These are phyloP conservation scores for Penicillium olsonii DNA, from an alignment of 2,329 filamentous ascomycete species.

Conservation along the genomic window DNA sequence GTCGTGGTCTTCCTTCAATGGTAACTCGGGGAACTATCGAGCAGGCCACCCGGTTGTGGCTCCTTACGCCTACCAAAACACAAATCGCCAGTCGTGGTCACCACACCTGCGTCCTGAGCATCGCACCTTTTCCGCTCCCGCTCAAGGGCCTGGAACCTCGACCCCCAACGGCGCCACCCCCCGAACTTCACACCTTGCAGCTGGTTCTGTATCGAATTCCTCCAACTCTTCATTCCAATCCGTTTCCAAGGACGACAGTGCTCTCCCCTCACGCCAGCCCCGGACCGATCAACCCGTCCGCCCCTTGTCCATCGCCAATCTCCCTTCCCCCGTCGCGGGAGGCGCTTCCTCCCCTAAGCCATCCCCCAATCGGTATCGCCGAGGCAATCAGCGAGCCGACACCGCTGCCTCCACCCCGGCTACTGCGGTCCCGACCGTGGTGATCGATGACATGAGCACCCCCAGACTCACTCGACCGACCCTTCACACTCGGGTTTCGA, in stretches of 20 bases:
- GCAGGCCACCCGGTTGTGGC: conserved; percentile 63
- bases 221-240: conserved; percentile 50
- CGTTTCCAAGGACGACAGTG: conserved; percentile 53
- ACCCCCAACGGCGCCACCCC: conserved; percentile 33
- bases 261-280: conserved; percentile 42
- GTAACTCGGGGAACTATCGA: conserved; percentile 49
- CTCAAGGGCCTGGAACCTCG: conserved; percentile 38
- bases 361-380: conserved; percentile 81
- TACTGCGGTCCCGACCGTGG: conserved; percentile 10
- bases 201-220: conserved; percentile 56
- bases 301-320: conserved; percentile 51
- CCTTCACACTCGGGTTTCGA: conserved; percentile 59
- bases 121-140: conserved; percentile 56
- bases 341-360: conserved; percentile 57
- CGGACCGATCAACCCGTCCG: conserved; percentile 40
- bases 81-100: conserved; percentile 53
- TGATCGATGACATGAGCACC: conserved; percentile 46
- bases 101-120: conserved; percentile 60
- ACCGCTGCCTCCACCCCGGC: conserved; percentile 31
- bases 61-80: conserved; percentile 70
- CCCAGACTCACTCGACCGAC: conserved; percentile 42
- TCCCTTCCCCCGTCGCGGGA: conserved; percentile 57
- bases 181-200: conserved; percentile 48
- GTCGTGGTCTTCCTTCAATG: conserved; percentile 46
- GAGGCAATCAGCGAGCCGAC: conserved; percentile 61